A percentile compares a stretch with the other conserved stretches of the same genome.
These are phyloP conservation scores for Eimeria mitis DNA, from an alignment of 169 alveolate genomes.

Conservation along the genomic window DNA sequence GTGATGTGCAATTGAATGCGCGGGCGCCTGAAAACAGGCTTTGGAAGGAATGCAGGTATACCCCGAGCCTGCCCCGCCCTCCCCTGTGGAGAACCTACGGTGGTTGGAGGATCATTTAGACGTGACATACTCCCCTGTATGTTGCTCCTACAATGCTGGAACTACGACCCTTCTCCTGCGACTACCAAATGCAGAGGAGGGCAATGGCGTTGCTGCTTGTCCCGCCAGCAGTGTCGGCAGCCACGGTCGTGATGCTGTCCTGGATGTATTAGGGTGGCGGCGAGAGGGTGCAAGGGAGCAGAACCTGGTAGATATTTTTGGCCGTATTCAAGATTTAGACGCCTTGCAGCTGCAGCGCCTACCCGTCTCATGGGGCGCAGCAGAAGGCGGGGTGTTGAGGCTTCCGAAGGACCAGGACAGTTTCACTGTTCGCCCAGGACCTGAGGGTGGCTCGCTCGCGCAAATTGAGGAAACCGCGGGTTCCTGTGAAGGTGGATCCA, in stretches of 20 bases:
- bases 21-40: constrained; percentile 61
- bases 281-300: constrained; percentile 49
- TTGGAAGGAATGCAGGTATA: constrained; percentile 75
- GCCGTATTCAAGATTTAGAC: constrained; percentile 64
- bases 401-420: constrained; percentile 1
- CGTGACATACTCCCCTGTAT: constrained; percentile 78
- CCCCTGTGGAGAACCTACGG: constrained; percentile 81
- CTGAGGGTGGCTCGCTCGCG: constrained; percentile 19
- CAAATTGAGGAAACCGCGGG: constrained; percentile 45
- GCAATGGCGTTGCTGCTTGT: background rate
- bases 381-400: background rate
- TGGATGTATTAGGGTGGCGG: constrained; percentile 23
- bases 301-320: constrained; percentile 65
- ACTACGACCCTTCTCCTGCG: constrained; percentile 66
- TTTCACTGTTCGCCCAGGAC: background rate
- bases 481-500: constrained; percentile 15
- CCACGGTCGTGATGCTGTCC: constrained; percentile 26
- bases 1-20: constrained; percentile 68
- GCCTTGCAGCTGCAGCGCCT: constrained; percentile 66
- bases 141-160: constrained; percentile 79
- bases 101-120: constrained; percentile 76
- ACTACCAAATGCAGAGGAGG: constrained; percentile 51
- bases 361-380: constrained; percentile 26
- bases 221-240: constrained; percentile 5
- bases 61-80: constrained; percentile 79